Percentiles rank a stretch among this genome's conserved stretches.
Evolutionary conservation across 208 protist species (phyloP).

Genomic region (Leishmania mexicana): DNA sequence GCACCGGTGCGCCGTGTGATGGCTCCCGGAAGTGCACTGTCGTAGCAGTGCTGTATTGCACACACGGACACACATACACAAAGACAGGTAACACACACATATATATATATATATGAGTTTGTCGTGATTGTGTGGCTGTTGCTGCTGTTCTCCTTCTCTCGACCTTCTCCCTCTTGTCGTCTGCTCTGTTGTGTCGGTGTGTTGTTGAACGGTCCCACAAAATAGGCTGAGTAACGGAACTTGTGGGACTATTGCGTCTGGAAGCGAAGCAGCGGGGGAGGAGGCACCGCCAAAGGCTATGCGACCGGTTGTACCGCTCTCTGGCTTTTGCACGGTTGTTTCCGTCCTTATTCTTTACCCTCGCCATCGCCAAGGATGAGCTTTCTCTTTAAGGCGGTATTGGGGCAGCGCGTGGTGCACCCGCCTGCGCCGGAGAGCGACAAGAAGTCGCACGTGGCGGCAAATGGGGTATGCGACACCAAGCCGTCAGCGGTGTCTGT

Average conservation of each 20-base stretch:
- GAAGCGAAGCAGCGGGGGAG: background rate
- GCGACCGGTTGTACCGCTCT: background rate
- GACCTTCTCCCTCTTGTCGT: background rate
- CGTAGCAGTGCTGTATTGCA: background rate
- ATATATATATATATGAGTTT: background rate
- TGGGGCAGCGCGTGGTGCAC: constrained; percentile 83
- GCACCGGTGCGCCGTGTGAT: background rate
- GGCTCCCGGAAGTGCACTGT: background rate
- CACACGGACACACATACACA: background rate
- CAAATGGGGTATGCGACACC: background rate
- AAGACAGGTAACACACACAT: background rate
- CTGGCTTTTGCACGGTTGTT: background rate
- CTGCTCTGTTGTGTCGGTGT: background rate
- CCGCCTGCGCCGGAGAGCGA: constrained; percentile 23
- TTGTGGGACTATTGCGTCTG: background rate
- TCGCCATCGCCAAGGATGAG: constrained; percentile 48
- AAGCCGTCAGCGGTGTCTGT: background rate
- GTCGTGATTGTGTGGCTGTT: background rate
- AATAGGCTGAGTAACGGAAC: background rate
- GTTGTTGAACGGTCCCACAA: background rate
- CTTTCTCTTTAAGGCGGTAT: constrained; percentile 68
- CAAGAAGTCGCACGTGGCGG: background rate
- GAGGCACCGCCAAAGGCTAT: background rate
- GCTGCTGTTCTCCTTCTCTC: background rate
- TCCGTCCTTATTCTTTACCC: background rate